phyloP scores from a whole-genome alignment of 2,329 filamentous ascomycete species.

The Periconia digitata region DNA sequence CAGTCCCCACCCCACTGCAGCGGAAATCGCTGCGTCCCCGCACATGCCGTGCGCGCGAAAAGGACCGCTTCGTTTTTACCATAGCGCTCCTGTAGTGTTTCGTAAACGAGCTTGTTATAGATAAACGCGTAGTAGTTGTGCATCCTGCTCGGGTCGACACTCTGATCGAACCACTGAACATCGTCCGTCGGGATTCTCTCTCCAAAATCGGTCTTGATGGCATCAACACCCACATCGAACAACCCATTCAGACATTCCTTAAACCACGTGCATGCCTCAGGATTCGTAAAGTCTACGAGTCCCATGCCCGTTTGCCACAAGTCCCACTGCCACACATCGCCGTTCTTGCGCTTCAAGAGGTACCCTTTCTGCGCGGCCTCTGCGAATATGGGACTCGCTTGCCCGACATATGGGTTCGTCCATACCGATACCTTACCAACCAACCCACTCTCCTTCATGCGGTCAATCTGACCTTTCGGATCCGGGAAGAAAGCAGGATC shows the following conservation, averaged over 20 bases:
- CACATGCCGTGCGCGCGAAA: constrained; percentile 68
- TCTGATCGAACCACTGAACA: constrained; percentile 64
- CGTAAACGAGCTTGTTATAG: constrained; percentile 71
- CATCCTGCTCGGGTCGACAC: constrained; percentile 66
- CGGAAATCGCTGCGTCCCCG: constrained; percentile 70
- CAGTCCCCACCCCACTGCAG: constrained; percentile 71
- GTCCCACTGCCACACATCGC: constrained; percentile 75
- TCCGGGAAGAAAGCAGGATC: constrained; percentile 69
- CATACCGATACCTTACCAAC: constrained; percentile 68
- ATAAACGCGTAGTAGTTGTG: constrained; percentile 77
- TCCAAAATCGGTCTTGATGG: constrained; percentile 76
- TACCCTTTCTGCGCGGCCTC: constrained; percentile 68
- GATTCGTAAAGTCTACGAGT: constrained; percentile 74
- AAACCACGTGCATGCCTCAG: constrained; percentile 67
- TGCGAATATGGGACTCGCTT: constrained; percentile 67
- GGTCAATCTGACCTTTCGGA: constrained; percentile 63
- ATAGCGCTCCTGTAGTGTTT: constrained; percentile 59
- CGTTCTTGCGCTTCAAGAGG: constrained; percentile 67
- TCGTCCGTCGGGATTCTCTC: constrained; percentile 69
- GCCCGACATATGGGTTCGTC: constrained; percentile 75
- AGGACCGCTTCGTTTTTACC: constrained; percentile 61
- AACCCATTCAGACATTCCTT: constrained; percentile 61
- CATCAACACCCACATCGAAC: constrained; percentile 69
- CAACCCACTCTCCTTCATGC: constrained; percentile 64
- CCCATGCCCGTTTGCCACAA: constrained; percentile 78